Evolutionary conservation across 2,329 filamentous ascomycete species (phyloP), one percentile per base, ranked within the genome.

Genomic region (Penicillium oxalicum): DNA sequence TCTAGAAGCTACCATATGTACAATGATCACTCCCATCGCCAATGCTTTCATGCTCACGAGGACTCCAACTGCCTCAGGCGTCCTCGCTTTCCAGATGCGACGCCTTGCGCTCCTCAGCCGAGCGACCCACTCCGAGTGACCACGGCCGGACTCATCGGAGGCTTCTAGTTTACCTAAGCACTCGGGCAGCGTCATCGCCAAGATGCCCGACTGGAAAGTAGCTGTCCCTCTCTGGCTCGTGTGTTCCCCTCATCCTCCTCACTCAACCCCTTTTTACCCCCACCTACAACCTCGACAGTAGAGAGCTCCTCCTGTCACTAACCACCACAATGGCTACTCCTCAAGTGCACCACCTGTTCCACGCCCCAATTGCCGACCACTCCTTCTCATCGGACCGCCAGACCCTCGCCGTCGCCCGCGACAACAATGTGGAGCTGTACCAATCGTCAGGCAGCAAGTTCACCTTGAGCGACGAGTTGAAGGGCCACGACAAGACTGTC

Each of bases 341-440:
- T 57, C 88, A 97, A 78, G 87, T 95, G 50, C 89, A 97, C 74
- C 91, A 97, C 66, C 86, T 98, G 58, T 98, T 98, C 76, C 90
- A 97, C 76, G 83, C 86, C 61, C 90, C 91, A 53, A 96, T 98
- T 66, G 88, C 89, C 59, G 93, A 98, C 77, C 93, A 98, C 73
- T 96, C 91, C 49, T 98, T 98, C 81, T 95, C 91, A 57, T 84
- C 89, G 54, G 93, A 98, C 74, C 88, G 84, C 68, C 77, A 84
- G 69, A 91, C 86, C 27, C 80, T 98, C 49, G 93, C 93, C 49
- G 91, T 98, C 49, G 88, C 91, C 55, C 87, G 89, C 62, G 91
- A 97, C 68, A 90, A 86, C 65, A 81, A 83, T 59, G 86, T 98
- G 63, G 90, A 96, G 77, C 83, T 98, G 37, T 97, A 96, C 70